phyloP scores from a whole-genome alignment of 2,329 filamentous ascomycete species.

The Corinectria fuckeliana region DNA sequence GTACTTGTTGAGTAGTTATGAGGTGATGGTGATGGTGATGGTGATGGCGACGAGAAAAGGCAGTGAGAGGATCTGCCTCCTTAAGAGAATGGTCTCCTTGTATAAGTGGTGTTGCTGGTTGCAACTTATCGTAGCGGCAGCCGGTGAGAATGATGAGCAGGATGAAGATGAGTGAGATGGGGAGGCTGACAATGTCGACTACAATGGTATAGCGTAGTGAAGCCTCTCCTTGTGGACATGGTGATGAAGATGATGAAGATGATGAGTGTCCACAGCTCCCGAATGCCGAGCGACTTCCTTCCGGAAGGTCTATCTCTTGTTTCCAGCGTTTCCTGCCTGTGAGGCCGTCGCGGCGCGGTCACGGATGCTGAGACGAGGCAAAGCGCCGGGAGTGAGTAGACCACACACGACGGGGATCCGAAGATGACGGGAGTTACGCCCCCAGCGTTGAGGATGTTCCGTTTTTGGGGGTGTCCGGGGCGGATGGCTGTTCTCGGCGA shows the following conservation, averaged over 20 bases:
- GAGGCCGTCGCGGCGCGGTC: not conserved
- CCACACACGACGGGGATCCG: not conserved
- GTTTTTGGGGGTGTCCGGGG: not conserved
- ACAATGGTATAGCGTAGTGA: slow-evolving; percentile 8
- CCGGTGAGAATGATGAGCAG: not conserved
- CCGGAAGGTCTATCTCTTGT: not conserved
- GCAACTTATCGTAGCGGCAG: not conserved
- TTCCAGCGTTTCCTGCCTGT: not conserved
- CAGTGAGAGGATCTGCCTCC: not conserved
- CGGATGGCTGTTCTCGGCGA: not conserved
- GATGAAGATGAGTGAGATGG: not conserved
- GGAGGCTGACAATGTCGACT: slow-evolving; percentile 13
- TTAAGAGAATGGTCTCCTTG: not conserved
- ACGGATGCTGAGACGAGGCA: not conserved
- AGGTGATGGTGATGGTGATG: not conserved
- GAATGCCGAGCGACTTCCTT: not conserved
- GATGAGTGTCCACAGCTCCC: not conserved
- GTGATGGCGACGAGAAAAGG: not conserved
- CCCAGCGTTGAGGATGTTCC: not conserved
- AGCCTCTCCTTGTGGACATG: slow-evolving; percentile 14
- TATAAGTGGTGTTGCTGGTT: not conserved
- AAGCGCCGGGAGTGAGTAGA: not conserved
- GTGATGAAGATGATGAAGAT: slow-evolving; percentile 11
- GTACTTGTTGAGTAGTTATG: not conserved
- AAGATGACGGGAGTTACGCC: not conserved